Base-by-base conservation (phyloP, 2,329 filamentous ascomycete genomes). In the Trichophyton equinum region DNA sequence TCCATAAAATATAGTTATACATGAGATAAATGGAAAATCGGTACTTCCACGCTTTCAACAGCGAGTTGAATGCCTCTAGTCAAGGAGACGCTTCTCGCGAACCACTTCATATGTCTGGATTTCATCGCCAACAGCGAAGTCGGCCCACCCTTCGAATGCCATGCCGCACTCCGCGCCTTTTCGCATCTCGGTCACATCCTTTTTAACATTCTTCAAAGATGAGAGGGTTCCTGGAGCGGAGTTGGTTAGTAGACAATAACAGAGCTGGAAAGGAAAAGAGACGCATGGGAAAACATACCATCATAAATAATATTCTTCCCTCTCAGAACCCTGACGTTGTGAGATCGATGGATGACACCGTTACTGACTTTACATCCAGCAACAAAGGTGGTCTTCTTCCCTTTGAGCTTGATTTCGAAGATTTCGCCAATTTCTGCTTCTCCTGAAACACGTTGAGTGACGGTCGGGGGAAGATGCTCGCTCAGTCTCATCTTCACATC, bases 91-190 rank as follows among this genome's bases (percentile, higher is more conserved):
- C 79, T 87, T 87, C 75, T 94, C 89, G 61, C 74, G 76, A 18
- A 85, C 81, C 74, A 91, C 87, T 70, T 96, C 89, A 69, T 91
- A 95, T 38, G 85, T 86, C 77, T 97, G 94, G 64, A 99, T 82
- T 72, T 86, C 83, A 75, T 99, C 94, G 30, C 92, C 94, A 13
- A 84, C 78, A 69, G 86, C 73, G 71, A 97, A 87, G 22, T 84
- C 87, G 56, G 87, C 80, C 84, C 90, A 99, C 36, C 79, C 81
- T 2, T 87, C 84, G 68, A 99, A 92, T 59, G 84, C 85, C 66
- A 99, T 86, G 66, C 94, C 94, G 68, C 94, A 99, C 74, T 99
- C 94, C n/a, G 82, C 84, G 62, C 91, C 91, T 75, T 95, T 97
- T 68, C 85, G 85, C 85, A 95, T 94, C 70, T 96, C 89, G 53